These are phyloP conservation scores for Claviceps fusiformis DNA, from an alignment of 2,329 filamentous ascomycete species.

Conservation along the genomic window DNA sequence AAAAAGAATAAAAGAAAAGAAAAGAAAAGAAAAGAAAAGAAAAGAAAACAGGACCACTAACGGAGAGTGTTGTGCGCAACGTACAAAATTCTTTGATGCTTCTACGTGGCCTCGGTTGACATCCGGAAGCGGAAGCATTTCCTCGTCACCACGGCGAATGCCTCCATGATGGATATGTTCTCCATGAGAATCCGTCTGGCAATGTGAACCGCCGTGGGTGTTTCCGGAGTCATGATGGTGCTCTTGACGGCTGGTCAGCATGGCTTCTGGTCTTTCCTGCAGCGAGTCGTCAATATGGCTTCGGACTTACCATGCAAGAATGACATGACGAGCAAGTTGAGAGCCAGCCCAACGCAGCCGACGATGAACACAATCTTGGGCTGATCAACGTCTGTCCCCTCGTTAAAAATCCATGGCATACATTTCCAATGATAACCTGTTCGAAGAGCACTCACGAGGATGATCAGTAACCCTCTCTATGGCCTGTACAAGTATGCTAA, in stretches of 20 bases:
- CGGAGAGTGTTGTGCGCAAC: not conserved
- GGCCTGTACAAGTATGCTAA: constrained; percentile 61
- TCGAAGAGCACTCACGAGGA: constrained; percentile 27
- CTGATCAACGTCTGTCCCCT: constrained; percentile 41
- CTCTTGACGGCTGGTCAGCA: not conserved
- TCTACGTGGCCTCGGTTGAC: not conserved
- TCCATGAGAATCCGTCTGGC: constrained; percentile 8
- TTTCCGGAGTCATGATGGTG: constrained; percentile 24
- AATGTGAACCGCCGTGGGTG: constrained; percentile 10
- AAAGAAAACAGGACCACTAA: not conserved
- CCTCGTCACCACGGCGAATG: not conserved
- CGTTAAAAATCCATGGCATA: not conserved
- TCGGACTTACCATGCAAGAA: constrained; percentile 48
- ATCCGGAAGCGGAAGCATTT: not conserved
- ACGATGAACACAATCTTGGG: constrained; percentile 56
- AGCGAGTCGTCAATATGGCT: not conserved
- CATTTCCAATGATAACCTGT: not conserved
- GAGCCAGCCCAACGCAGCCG: constrained; percentile 49
- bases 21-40: too few species aligned
- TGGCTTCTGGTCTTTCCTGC: not conserved
- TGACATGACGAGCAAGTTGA: constrained; percentile 53
- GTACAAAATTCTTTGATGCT: not conserved
- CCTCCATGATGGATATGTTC: not conserved
- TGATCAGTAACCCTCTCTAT: constrained; percentile 55
- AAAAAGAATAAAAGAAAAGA: too few species aligned